Conservation (phyloP, 1,139 yeast species). For the Saccharomyces hybrid region DNA sequence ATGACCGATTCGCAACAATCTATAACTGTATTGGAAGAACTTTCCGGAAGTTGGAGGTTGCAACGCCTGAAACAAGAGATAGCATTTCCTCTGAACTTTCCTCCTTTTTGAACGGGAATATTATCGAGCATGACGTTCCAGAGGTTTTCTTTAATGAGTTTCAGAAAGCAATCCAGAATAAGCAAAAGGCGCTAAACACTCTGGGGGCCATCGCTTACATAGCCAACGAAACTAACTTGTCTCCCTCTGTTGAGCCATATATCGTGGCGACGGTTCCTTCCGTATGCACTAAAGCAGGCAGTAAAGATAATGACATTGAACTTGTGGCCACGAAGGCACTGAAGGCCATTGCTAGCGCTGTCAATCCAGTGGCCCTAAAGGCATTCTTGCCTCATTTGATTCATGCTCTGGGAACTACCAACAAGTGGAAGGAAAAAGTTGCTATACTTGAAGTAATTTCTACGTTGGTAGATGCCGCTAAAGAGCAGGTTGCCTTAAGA, state of each 20-base stretch:
- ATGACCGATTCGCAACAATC: conserved; percentile 38
- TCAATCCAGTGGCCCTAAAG: conserved; percentile 90
- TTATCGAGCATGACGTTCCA: conserved; percentile 96
- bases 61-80: conserved; percentile 69
- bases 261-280: conserved; percentile 64
- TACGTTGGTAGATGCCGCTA: conserved; percentile 84
- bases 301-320: conserved; percentile 71
- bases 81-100: conserved; percentile 84
- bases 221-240: conserved; percentile 67
- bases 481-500: conserved; percentile 90
- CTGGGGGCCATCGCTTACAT: conserved; percentile 76
- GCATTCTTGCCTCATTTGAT: conserved; percentile 74
- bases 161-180: conserved; percentile 63
- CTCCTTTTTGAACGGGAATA: conserved; percentile 87
- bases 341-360: conserved; percentile 63
- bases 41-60: conserved; percentile 83
- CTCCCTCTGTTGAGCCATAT: conserved; percentile 92
- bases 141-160: conserved; percentile 71
- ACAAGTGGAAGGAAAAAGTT: conserved; percentile 97
- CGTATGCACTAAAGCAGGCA: conserved; percentile 76
- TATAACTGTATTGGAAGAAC: conserved; percentile 74
- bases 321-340: conserved; percentile 65
- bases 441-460: conserved; percentile 77
- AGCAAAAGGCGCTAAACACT: conserved; percentile 71
- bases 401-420: conserved; percentile 57